A percentile compares a stretch with the other conserved stretches of the same genome.
Conservation (phyloP, 1,284 basidiomycete species). For the Puccinia coronata region DNA sequence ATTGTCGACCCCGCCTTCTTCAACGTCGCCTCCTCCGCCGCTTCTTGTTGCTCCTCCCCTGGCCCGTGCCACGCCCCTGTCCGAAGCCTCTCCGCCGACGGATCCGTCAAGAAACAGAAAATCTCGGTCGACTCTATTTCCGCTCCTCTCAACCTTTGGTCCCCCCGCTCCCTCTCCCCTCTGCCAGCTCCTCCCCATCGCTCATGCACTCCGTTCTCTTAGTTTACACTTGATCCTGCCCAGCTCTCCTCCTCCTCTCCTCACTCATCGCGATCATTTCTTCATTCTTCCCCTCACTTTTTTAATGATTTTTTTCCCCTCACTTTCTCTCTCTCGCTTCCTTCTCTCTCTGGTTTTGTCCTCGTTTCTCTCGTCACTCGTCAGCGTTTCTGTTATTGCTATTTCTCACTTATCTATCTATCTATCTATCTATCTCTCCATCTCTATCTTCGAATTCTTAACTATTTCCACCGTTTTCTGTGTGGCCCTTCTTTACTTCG, state of each 20-base stretch:
- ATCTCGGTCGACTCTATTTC: constrained; percentile 5
- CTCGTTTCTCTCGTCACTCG: too few species aligned
- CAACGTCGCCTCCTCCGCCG: neutral
- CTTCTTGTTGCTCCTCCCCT: constrained; percentile 19
- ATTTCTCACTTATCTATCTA: too few species aligned
- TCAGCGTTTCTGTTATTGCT: too few species aligned
- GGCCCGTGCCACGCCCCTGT: neutral
- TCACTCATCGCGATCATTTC: too few species aligned
- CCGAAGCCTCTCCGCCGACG: neutral
- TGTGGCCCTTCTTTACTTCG: too few species aligned
- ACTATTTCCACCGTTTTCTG: too few species aligned
- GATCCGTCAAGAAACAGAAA: constrained; percentile 23
- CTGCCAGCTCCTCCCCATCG: neutral
- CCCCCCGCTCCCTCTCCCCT: neutral
- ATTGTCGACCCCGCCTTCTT: neutral
- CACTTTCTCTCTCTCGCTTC: neutral
- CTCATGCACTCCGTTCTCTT: neutral
- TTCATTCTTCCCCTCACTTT: neutral
- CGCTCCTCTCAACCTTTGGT: neutral
- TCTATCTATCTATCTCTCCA: too few species aligned
- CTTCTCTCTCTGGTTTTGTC: too few species aligned
- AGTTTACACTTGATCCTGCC: too few species aligned
- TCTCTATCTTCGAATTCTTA: too few species aligned
- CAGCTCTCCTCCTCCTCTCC: neutral
- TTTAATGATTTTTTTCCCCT: neutral